phyloP scores from a whole-genome alignment of 352 stramenopile genomes.

The Phytophthora melonis region DNA sequence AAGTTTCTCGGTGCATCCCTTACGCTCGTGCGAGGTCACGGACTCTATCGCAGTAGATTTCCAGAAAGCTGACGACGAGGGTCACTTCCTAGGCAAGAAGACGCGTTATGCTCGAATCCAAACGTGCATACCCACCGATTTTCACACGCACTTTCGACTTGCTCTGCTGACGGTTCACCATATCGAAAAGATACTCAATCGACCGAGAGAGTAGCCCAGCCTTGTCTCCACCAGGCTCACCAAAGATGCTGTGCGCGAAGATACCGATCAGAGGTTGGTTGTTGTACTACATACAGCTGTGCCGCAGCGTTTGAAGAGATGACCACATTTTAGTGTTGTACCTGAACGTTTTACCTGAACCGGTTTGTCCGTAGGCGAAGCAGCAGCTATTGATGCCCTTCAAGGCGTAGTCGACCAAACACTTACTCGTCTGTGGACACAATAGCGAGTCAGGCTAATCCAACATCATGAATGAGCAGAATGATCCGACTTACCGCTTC shows the following conservation, averaged over 20 bases:
- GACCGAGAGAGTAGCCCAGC: constrained; percentile 89
- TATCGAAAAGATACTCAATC: constrained; percentile 92
- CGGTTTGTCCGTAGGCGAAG: constrained; percentile 93
- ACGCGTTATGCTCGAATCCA: not conserved
- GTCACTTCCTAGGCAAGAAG: constrained; percentile 67
- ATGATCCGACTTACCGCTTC: constrained; percentile 51
- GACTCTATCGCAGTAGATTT: constrained; percentile 95
- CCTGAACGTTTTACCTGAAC: constrained; percentile 88
- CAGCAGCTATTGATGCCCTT: constrained; percentile 95
- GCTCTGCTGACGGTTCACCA: constrained; percentile 70
- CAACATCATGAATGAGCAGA: not conserved
- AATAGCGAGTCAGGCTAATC: not conserved
- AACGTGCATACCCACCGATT: not conserved
- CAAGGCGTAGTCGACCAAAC: constrained; percentile 91
- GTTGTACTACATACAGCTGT: not conserved
- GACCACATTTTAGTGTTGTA: constrained; percentile 15
- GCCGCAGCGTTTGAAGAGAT: not conserved
- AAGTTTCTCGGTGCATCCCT: constrained; percentile 11
- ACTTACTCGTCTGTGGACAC: constrained; percentile 73
- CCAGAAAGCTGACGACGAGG: constrained; percentile 91
- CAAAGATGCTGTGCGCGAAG: constrained; percentile 81
- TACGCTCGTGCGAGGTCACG: constrained; percentile 92
- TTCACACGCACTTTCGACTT: constrained; percentile 63
- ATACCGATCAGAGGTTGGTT: not conserved
- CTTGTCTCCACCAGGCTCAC: constrained; percentile 79